A percentile compares a stretch with the other conserved stretches of the same genome.
Evolutionary conservation across 257 asterid species (phyloP).

Genomic region (Solanum sparsipilum): DNA sequence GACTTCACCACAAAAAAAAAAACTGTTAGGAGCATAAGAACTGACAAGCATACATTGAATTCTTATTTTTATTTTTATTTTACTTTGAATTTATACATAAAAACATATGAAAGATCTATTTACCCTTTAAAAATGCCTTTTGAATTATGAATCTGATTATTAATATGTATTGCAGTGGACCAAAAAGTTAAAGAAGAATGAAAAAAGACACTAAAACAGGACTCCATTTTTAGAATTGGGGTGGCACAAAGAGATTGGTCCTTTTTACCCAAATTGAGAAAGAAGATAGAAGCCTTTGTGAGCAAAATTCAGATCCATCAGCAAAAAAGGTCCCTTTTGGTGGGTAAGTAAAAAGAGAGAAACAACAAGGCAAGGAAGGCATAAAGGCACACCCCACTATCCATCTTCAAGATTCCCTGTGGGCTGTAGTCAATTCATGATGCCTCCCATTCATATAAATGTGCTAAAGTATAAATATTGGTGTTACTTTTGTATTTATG

Average conservation of each 20-base stretch:
- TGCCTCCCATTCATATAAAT: background rate
- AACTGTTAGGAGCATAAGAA: background rate
- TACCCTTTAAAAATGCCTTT: background rate
- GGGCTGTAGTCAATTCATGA: background rate
- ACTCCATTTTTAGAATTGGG: background rate
- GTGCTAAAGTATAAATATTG: background rate
- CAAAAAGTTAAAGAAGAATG: background rate
- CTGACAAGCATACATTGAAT: background rate
- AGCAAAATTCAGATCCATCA: background rate
- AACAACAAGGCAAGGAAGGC: background rate
- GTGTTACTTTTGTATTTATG: background rate
- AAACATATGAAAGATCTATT: background rate
- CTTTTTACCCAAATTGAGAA: background rate
- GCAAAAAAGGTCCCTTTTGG: background rate
- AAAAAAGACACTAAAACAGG: background rate
- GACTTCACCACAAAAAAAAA: background rate
- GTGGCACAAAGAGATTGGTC: background rate
- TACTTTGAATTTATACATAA: background rate
- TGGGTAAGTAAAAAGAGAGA: background rate
- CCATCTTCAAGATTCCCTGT: background rate
- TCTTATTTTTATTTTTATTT: background rate
- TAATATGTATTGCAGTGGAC: background rate
- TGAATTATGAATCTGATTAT: background rate
- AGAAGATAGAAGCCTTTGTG: background rate
- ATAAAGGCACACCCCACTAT: background rate